Conservation (phyloP, 495 filamentous ascomycete genomes). For the Podospora conica region DNA sequence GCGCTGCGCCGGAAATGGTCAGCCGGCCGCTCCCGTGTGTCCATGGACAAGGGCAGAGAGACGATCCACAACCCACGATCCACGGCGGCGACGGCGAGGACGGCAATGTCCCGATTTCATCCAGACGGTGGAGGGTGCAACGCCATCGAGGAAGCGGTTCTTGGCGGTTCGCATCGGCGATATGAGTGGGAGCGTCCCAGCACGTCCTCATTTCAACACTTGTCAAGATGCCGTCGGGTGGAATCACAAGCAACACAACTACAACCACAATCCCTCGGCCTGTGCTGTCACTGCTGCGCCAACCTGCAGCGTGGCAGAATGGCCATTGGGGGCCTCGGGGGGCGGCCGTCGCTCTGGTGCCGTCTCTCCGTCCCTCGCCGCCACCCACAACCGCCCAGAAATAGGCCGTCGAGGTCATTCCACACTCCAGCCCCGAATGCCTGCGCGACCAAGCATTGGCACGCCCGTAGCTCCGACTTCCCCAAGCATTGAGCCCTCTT, state of each 20-base stretch:
- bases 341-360: not conserved
- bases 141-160: not conserved
- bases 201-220: not conserved
- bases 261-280: not conserved
- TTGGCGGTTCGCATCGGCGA: not conserved
- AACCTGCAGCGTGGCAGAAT: not conserved
- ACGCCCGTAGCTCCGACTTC: slow-evolving; percentile 2
- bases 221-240: not conserved
- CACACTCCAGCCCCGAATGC: slow-evolving; percentile 9
- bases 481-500: slow-evolving; percentile 2
- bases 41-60: no score
- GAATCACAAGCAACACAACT: not conserved
- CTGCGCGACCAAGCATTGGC: slow-evolving; percentile 10
- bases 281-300: not conserved
- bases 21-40: no score
- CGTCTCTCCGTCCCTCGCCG: not conserved
- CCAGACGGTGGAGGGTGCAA: not conserved
- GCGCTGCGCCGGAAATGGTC: no score
- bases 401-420: slow-evolving; percentile 1
- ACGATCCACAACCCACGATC: no score
- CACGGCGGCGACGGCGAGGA: no score
- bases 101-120: not conserved
- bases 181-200: not conserved
- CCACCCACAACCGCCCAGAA: not conserved
- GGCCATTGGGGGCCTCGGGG: not conserved